phyloP scores from a whole-genome alignment of 352 stramenopile species.

The Elongisporangium anandrum region DNA sequence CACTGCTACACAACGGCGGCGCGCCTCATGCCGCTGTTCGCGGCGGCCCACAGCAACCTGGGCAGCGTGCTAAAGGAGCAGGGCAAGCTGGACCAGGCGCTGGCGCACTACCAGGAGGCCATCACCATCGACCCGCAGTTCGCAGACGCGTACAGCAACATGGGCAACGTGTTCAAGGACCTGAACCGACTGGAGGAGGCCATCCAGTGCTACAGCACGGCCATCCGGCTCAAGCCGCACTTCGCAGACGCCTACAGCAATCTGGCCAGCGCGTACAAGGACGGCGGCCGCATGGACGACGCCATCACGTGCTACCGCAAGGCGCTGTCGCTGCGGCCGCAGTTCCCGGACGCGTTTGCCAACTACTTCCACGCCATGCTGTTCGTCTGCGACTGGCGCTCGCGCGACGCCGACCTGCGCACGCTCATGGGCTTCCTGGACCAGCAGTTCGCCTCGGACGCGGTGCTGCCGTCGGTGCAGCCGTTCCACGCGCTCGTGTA shows the following conservation, averaged over 20 bases:
- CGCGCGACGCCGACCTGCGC: conserved; percentile 72
- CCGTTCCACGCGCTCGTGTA: conserved; percentile 93
- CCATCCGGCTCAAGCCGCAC: conserved; percentile 85
- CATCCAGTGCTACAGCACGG: conserved; percentile 87
- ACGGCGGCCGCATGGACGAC: conserved; percentile 84
- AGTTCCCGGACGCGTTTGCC: conserved; percentile 90
- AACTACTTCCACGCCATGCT: conserved; percentile 92
- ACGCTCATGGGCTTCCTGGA: conserved; percentile 62
- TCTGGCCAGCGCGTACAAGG: conserved; percentile 91
- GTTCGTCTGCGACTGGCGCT: conserved; percentile 92
- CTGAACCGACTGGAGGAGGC: conserved; percentile 84
- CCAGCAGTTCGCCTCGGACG: conserved; percentile 48
- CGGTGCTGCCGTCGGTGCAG: conserved; percentile 84
- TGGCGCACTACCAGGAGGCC: conserved; percentile 93
- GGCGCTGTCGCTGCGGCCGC: conserved; percentile 83
- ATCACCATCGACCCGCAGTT: conserved; percentile 92
- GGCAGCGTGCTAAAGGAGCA: conserved; percentile 94
- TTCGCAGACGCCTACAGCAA: conserved; percentile 93
- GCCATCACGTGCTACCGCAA: conserved; percentile 93
- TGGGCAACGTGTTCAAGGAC: conserved; percentile 94
- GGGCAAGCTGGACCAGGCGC: conserved; percentile 89
- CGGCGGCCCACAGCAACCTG: conserved; percentile 91
- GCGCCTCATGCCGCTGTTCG: conserved; percentile 89
- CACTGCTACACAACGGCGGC: conserved; percentile 92
- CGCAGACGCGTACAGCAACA: conserved; percentile 92